Evolutionary conservation across 495 filamentous ascomycete genomes (phyloP), one percentile per base, ranked within the genome.

Genomic region (Penicillium salamii): DNA sequence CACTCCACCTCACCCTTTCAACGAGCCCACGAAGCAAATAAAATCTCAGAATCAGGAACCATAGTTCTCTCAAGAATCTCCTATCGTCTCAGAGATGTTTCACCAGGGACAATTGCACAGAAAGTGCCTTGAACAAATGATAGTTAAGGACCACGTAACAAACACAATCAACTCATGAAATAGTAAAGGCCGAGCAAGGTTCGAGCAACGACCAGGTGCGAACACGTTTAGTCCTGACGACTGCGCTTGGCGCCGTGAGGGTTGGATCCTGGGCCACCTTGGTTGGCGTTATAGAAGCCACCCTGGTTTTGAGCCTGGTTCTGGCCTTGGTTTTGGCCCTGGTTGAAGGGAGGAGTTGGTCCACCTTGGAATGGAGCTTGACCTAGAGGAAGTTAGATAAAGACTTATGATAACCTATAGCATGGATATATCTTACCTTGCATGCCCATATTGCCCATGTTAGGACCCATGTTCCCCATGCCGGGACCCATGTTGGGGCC

Each of bases 181-280:
- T n/a, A n/a, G n/a, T 28, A 9, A 5, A 9, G 24, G 24, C 5
- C 9, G 24, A 9, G 24, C 24, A 28, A 4, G 5, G 5, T 28
- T 28, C 24, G 4, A 4, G 4, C 9, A 9, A 28, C 5, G 9
- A 28, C 24, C 24, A 28, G 24, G 24, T 8, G 23, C 23, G 23
- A 26, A 8, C 23, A 26, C 23, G 23, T 13, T 28, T 76, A 86
- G 59, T 86, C 83, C 52, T 82, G 82, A 46, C 88, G 80, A 50
- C 85, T 84, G 47, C 88, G 79, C 66, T 95, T 95, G 7, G 87
- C 82, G 21, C 87, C 87, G 54, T 95, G 90, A 0, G 90, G 89
- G 57, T 95, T 93, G 81, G 88, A 88, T 54, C 80, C 80, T 28
- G 71, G 75, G 9, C 66, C 41, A 12, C 78, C 83, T 36, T 86